Conservation (phyloP, 2,329 filamentous ascomycete genomes). For the Nothopassalora personata region DNA sequence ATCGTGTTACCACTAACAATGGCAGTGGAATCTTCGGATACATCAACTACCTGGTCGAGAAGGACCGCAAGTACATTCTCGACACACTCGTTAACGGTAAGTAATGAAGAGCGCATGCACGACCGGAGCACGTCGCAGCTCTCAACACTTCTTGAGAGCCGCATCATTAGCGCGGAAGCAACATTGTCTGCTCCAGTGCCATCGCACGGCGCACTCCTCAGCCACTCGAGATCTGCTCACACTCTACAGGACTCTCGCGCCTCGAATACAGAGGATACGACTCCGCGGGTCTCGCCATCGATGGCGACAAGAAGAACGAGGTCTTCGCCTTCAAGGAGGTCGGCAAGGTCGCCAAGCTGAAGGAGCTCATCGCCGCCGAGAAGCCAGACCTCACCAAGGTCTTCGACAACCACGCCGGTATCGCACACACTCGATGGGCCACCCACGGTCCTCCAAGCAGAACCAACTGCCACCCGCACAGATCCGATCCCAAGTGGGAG, state of each 20-base stretch:
- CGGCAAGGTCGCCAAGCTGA: conserved; percentile 96
- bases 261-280: conserved; percentile 99
- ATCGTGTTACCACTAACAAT: neutral
- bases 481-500: conserved; percentile 91
- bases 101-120: conserved; percentile 25
- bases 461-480: conserved; percentile 97
- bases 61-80: conserved; percentile 93
- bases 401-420: conserved; percentile 97
- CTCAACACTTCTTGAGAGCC: neutral
- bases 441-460: conserved; percentile 93
- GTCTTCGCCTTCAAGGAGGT: conserved; percentile 98
- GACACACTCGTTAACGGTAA: conserved; percentile 93
- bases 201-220: neutral
- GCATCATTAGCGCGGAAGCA: neutral
- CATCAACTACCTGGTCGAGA: conserved; percentile 99
- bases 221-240: conserved; percentile 7
- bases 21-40: conserved; percentile 81
- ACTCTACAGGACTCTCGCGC: conserved; percentile 69
- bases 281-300: conserved; percentile 89
- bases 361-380: conserved; percentile 79
- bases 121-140: neutral
- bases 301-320: conserved; percentile 98
- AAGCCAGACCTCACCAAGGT: conserved; percentile 83
- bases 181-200: neutral
- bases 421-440: conserved; percentile 98